phyloP scores from a whole-genome alignment of 345 rosid species.

The Rhodomyrtus tomentosa region DNA sequence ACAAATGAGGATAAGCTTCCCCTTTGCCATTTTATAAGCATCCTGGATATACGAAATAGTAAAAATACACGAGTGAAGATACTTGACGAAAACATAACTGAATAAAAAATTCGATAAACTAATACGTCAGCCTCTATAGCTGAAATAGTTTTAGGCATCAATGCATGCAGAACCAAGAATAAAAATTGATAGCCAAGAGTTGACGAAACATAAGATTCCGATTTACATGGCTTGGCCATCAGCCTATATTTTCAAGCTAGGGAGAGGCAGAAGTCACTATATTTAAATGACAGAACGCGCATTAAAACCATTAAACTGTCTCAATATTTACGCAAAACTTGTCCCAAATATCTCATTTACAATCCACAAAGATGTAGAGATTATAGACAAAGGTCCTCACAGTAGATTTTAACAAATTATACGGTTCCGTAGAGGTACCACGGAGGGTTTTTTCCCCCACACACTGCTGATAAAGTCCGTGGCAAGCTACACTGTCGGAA shows the following conservation, averaged over 20 bases:
- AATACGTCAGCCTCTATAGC: background rate
- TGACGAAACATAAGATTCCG: background rate
- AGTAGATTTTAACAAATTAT: background rate
- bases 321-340: background rate
- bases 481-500: background rate
- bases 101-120: background rate
- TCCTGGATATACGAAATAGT: background rate
- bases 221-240: background rate
- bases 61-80: slow-evolving; percentile 10
- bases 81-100: background rate
- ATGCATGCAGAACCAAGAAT: background rate
- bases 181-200: background rate
- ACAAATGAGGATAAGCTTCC: slow-evolving; percentile 83
- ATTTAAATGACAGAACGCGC: background rate
- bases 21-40: slow-evolving; percentile 46
- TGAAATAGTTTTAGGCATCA: background rate
- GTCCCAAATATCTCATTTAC: background rate
- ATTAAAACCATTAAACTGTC: background rate
- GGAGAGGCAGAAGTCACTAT: background rate
- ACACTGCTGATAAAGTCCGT: background rate
- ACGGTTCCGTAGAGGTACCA: background rate
- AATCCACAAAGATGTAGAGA: background rate
- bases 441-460: background rate
- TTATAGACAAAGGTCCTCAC: background rate
- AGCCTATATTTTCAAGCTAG: background rate